phyloP scores from a whole-genome alignment of 805 yeast species.

The Cyberlindnera euphorbiiphila region DNA sequence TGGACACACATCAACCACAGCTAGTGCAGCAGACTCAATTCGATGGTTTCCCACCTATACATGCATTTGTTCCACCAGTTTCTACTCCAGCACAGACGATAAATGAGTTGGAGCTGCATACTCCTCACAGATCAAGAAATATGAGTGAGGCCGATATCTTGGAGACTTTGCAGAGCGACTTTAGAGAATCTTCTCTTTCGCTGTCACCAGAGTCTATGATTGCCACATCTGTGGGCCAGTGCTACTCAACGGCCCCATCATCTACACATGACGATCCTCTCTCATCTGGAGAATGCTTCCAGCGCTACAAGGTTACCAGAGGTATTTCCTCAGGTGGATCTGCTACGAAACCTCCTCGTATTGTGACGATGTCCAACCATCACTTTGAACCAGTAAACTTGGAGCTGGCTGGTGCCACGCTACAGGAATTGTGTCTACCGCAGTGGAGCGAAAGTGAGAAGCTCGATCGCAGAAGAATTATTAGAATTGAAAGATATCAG shows the following conservation, averaged over 20 bases:
- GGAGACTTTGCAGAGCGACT: conserved; percentile 2
- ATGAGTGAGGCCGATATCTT: conserved; percentile 17
- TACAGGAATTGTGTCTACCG: conserved; percentile 47
- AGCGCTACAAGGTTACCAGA: conserved; percentile 42
- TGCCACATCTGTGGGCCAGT: conserved; percentile 7
- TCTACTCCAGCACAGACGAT: conserved; percentile 3
- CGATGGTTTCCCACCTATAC: conserved; percentile 21
- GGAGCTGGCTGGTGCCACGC: conserved; percentile 40
- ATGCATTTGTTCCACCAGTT: conserved; percentile 20
- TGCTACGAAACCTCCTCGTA: conserved; percentile 50
- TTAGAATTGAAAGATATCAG: conserved; percentile 54
- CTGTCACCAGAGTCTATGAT: conserved; percentile 19
- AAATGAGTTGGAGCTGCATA: conserved; percentile 2
- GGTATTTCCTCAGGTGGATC: conserved; percentile 60
- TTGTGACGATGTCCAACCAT: conserved; percentile 26
- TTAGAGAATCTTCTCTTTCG: conserved; percentile 14
- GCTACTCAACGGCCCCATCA: conserved; percentile 9
- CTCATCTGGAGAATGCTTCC: not conserved
- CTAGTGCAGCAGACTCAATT: conserved; percentile 4
- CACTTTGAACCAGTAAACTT: conserved; percentile 45
- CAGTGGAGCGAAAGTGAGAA: conserved; percentile 45
- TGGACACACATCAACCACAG: not conserved
- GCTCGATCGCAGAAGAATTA: conserved; percentile 50
- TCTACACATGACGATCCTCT: conserved; percentile 4
- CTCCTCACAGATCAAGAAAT: conserved; percentile 15